phyloP scores from a whole-genome alignment of 306 rosid genomes.

The Luffa acutangula region DNA sequence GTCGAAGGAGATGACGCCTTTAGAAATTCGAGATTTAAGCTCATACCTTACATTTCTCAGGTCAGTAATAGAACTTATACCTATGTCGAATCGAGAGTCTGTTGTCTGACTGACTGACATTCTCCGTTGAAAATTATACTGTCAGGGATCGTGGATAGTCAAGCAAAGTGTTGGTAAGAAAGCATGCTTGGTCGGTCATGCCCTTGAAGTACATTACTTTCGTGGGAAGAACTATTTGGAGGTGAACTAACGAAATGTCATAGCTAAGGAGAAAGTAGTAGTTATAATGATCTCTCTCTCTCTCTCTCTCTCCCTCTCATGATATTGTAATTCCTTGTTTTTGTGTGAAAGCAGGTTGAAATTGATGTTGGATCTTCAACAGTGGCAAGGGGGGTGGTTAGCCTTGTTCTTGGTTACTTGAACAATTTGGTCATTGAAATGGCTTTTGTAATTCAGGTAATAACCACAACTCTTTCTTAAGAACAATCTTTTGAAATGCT shows the following conservation, averaged over 20 bases:
- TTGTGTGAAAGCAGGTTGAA: conserved; percentile 30
- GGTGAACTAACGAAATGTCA: conserved; percentile 26
- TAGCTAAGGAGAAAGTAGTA: not conserved
- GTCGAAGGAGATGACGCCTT: conserved; percentile 80
- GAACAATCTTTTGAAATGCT: not conserved
- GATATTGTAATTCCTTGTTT: conserved; percentile 11
- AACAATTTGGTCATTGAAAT: conserved; percentile 83
- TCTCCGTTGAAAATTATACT: conserved; percentile 11
- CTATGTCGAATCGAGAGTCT: not conserved
- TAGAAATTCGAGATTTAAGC: conserved; percentile 83
- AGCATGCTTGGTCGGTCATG: conserved; percentile 79
- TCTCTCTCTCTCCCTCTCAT: not conserved
- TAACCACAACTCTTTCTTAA: not conserved
- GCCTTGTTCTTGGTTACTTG: conserved; percentile 81
- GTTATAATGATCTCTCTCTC: not conserved
- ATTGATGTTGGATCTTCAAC: conserved; percentile 78
- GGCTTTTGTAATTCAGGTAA: conserved; percentile 91
- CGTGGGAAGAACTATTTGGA: conserved; percentile 82
- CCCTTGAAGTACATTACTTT: conserved; percentile 41
- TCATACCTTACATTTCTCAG: conserved; percentile 86
- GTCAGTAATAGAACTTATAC: conserved; percentile 23
- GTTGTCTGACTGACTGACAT: not conserved
- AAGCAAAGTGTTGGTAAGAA: conserved; percentile 94
- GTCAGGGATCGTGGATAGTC: conserved; percentile 93
- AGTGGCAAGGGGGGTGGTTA: conserved; percentile 74